phyloP scores from a whole-genome alignment of 2,329 filamentous ascomycete species.

The Talaromyces islandicus region DNA sequence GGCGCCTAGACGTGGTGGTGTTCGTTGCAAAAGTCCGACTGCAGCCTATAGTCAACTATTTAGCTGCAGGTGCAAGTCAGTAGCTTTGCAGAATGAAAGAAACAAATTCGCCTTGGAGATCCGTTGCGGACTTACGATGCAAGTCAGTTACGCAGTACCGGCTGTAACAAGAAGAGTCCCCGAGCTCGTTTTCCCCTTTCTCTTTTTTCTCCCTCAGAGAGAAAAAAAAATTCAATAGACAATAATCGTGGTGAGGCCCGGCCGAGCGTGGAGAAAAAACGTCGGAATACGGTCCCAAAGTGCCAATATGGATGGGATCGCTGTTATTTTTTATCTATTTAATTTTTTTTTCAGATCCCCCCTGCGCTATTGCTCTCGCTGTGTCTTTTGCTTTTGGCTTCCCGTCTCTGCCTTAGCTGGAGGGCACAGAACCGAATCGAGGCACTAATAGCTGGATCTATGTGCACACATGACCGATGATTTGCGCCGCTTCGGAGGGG shows the following conservation, averaged over 20 bases:
- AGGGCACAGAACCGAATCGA: background rate
- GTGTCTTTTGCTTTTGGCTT: conserved; percentile 3
- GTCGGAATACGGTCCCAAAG: background rate
- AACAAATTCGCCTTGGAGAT: background rate
- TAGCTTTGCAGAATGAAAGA: background rate
- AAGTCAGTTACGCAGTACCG: background rate
- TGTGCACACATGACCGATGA: conserved; percentile 27
- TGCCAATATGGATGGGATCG: background rate
- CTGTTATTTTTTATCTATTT: background rate
- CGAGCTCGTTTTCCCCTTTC: background rate
- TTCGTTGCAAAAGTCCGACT: background rate
- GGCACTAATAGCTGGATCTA: conserved; percentile 17
- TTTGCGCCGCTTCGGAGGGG: conserved; percentile 19
- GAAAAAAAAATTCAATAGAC: background rate
- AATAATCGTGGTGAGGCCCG: background rate
- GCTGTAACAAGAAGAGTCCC: background rate
- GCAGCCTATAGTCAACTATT: background rate
- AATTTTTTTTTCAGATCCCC: background rate
- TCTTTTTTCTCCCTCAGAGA: background rate
- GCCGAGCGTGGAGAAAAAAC: background rate
- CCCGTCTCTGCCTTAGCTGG: background rate
- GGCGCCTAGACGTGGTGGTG: background rate
- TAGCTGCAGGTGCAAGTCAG: background rate
- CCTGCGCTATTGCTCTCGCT: background rate
- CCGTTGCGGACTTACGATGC: background rate